These are phyloP conservation scores for Brachypodium distachyon DNA, from an alignment of 202 grass and related monocot genomes.

Conservation along the genomic window DNA sequence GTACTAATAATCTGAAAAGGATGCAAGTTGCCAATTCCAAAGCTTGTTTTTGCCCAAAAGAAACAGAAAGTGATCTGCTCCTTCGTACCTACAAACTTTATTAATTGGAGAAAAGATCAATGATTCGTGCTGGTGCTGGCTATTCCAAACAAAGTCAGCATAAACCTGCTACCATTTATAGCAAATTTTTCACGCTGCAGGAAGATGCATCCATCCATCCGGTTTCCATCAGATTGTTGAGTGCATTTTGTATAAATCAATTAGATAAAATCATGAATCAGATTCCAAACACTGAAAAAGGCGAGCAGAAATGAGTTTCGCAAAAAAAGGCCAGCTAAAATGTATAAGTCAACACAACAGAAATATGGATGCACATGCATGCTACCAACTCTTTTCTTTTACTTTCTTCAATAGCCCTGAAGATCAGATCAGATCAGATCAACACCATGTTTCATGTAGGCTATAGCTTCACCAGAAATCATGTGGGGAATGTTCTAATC, in stretches of 20 bases:
- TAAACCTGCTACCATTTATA: background rate
- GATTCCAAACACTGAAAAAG: background rate
- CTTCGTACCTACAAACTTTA: background rate
- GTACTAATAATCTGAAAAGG: conserved; percentile 9
- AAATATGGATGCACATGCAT: background rate
- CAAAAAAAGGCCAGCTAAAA: background rate
- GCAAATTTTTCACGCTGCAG: background rate
- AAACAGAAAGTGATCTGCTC: background rate
- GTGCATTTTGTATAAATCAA: background rate
- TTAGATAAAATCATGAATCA: background rate
- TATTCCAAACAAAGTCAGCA: background rate
- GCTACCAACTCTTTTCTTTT: background rate
- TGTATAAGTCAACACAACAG: background rate
- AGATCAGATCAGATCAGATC: background rate
- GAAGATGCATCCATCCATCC: background rate
- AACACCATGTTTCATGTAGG: background rate
- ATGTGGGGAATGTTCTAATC: conserved; percentile 37
- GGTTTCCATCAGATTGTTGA: background rate
- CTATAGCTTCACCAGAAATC: conserved; percentile 14
- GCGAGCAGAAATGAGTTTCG: no score
- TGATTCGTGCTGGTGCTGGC: background rate
- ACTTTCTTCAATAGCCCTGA: background rate
- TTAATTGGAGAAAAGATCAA: background rate
- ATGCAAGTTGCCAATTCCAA: conserved; percentile 21
- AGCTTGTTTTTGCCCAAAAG: conserved; percentile 16